Conservation (phyloP, 345 rosid genomes). For the Arabis hirsuta region DNA sequence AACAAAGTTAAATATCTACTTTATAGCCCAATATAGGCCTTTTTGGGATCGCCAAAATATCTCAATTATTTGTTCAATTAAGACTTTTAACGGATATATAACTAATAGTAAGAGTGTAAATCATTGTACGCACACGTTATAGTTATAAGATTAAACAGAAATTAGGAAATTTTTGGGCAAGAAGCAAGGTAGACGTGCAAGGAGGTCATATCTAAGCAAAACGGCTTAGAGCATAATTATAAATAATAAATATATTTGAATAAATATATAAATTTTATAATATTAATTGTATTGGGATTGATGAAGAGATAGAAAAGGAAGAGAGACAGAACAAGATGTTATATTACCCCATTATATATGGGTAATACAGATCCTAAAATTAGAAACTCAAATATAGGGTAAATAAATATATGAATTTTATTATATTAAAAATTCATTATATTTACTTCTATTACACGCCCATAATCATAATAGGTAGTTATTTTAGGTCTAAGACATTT, state of each 20-base stretch:
- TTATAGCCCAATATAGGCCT: slow-evolving; percentile 21
- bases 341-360: too few relatives aligned
- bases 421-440: too few relatives aligned
- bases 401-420: too few relatives aligned
- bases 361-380: too few relatives aligned
- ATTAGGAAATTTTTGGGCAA: slow-evolving; percentile 30
- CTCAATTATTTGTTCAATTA: neutral
- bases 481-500: neutral
- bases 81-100: slow-evolving; percentile 4
- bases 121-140: neutral
- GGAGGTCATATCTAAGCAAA: slow-evolving; percentile 20
- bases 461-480: neutral
- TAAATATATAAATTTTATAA: too few relatives aligned
- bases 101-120: neutral
- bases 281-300: too few relatives aligned
- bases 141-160: slow-evolving; percentile 28
- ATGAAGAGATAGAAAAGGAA: too few relatives aligned
- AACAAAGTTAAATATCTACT: neutral
- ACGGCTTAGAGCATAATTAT: neutral
- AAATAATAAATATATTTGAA: too few relatives aligned
- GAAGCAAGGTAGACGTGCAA: slow-evolving; percentile 34
- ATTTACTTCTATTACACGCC: too few relatives aligned
- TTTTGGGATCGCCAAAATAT: neutral
- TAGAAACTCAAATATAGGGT: too few relatives aligned
- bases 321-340: too few relatives aligned